A percentile compares a stretch with the other conserved stretches of the same genome.
These are phyloP conservation scores for Ziziphus jujuba DNA, from an alignment of 306 rosid species.

Conservation along the genomic window DNA sequence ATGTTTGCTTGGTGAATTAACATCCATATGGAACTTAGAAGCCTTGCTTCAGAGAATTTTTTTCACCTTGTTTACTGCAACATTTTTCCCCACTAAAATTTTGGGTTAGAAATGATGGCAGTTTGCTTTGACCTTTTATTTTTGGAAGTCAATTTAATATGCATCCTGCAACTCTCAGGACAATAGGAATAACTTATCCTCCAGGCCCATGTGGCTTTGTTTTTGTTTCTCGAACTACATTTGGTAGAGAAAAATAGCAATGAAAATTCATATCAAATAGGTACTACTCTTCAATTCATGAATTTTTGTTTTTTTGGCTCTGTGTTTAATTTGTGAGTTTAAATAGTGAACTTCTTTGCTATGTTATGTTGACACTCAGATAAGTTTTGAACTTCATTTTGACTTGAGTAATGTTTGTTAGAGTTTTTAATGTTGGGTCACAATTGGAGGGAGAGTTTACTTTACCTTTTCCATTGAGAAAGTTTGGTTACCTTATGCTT, in stretches of 20 bases:
- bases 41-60: not conserved
- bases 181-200: no score
- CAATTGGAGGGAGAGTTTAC: not conserved
- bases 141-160: not conserved
- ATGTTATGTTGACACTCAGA: not conserved
- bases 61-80: no score
- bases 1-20: not conserved
- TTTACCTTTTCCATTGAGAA: not conserved
- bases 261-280: not conserved
- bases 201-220: no score
- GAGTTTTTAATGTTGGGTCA: no score
- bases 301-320: no score
- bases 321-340: no score
- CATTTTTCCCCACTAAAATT: no score
- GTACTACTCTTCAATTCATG: not conserved
- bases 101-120: no score
- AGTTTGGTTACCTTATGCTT: conserved; percentile 5
- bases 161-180: no score
- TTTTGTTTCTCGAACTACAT: no score
- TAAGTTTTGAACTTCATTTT: not conserved
- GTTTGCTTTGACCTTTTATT: not conserved
- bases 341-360: not conserved
- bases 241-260: no score
- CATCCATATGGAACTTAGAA: no score
- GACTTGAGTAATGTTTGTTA: not conserved